Base-by-base conservation (phyloP, 768 basidiomycete species). In the Termitomyces eurrhizus region DNA sequence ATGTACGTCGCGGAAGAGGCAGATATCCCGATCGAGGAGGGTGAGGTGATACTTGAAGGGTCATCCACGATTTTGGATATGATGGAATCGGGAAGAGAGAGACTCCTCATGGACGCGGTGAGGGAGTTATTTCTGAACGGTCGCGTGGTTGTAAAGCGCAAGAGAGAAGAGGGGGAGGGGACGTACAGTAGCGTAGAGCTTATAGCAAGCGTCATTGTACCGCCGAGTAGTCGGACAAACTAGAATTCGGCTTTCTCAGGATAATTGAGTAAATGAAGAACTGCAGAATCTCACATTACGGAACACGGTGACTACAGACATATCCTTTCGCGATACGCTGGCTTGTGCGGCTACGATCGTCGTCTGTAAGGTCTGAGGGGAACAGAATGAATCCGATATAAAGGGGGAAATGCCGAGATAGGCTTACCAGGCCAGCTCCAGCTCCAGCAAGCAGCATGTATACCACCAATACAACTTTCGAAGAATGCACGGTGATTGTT, bases 291-390 rank as follows among this genome's bases (percentile, higher is more conserved):
- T 39, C 57, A 84, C 85, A 67, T 87, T 88, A 52, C 86, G 78
- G 58, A 85, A 80, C 0, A 84, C 85, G 0, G 89, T 91, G 0
- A 90, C 88, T 9, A 89, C 86, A 1, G 87, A 86, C 88, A 92
- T 90, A 62, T 92, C 89, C 44, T 77, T 77, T 42, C 89, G 74
- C 0, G 82, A 71, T 0, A 92, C 90, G 29, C 87, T 85, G 0
- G 89, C 88, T 68, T 92, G 90, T 7, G 83, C 86, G 0, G 87
- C 87, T 7, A 89, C 83, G 0, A 87, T 89, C 0, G 86, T 88
- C 0, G 86, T 88, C 68, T 83, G 82, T 14, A 83, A 65, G 0
- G 83, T 85, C 82, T 85, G 53, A 52, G 18, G 9, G 54, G 48
- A 37, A 9, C 21, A 12, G 12, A 16, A 16, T 35, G 4, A 33